phyloP scores from a whole-genome alignment of 2,329 filamentous ascomycete species.

The Hypomyces perniciosus region DNA sequence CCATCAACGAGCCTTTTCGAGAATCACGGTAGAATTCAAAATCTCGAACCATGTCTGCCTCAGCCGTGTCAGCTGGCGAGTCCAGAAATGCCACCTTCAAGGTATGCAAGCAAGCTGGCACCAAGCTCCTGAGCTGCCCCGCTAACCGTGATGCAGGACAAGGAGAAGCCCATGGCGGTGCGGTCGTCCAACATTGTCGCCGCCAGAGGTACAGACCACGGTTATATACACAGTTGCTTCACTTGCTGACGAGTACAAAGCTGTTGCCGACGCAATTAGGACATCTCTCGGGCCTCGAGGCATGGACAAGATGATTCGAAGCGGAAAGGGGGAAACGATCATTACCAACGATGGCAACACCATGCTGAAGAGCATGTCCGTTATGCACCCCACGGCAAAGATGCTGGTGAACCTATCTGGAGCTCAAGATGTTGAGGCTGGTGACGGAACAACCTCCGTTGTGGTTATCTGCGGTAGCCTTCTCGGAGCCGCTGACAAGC shows the following conservation, averaged over 20 bases:
- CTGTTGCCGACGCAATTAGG: constrained; percentile 94
- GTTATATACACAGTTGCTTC: neutral
- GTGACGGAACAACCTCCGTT: constrained; percentile 96
- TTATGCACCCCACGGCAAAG: constrained; percentile 98
- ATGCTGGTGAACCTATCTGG: constrained; percentile 98
- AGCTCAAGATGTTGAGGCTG: constrained; percentile 96
- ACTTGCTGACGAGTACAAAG: constrained; percentile 37
- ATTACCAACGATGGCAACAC: constrained; percentile 99
- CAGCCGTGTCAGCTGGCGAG: constrained; percentile 31
- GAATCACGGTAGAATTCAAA: constrained; percentile 19
- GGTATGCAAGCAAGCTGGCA: constrained; percentile 35
- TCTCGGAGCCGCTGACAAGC: constrained; percentile 83
- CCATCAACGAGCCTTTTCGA: constrained; percentile 24
- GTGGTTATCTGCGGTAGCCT: constrained; percentile 96
- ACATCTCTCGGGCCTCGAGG: constrained; percentile 93
- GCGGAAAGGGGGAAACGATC: constrained; percentile 91
- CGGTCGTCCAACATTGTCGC: constrained; percentile 95
- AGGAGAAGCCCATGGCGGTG: constrained; percentile 98
- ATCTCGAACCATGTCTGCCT: constrained; percentile 44
- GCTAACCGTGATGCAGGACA: constrained; percentile 51
- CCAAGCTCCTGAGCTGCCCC: constrained; percentile 31
- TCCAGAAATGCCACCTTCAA: constrained; percentile 51
- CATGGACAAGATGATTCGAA: constrained; percentile 99
- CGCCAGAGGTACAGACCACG: constrained; percentile 65
- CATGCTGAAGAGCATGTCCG: constrained; percentile 98